These are phyloP conservation scores for Hemileccinum impolitum DNA, from an alignment of 768 basidiomycete genomes.

Conservation along the genomic window DNA sequence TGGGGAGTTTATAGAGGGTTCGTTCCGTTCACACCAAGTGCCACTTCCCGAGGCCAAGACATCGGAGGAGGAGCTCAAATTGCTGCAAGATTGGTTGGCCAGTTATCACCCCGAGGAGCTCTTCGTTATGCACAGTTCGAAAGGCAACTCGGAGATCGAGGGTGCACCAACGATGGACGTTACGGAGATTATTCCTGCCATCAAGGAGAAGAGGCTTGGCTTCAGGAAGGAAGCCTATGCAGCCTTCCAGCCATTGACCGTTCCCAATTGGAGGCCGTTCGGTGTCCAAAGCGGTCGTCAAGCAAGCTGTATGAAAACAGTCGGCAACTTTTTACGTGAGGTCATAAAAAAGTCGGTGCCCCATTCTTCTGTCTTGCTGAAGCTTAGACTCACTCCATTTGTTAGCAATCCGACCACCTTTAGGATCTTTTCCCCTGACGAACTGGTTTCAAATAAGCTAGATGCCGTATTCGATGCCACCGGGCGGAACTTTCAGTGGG, in stretches of 20 bases:
- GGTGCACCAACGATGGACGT: conserved; percentile 55
- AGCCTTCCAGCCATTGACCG: conserved; percentile 54
- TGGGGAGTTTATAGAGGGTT: conserved; percentile 76
- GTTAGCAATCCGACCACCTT: conserved; percentile 69
- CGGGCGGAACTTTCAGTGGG: conserved; percentile 85
- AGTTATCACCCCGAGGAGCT: conserved; percentile 70
- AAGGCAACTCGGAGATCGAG: conserved; percentile 27
- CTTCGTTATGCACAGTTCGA: conserved; percentile 38
- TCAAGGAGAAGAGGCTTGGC: conserved; percentile 61
- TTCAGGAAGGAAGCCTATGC: conserved; percentile 66
- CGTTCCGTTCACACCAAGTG: conserved; percentile 86
- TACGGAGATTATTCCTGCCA: conserved; percentile 55
- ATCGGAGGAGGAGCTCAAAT: conserved; percentile 54
- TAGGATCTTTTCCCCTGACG: conserved; percentile 90
- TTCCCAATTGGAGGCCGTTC: conserved; percentile 63
- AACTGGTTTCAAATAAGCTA: conserved; percentile 84
- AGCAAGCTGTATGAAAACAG: conserved; percentile 74
- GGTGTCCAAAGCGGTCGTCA: conserved; percentile 52
- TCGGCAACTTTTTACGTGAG: conserved; percentile 54
- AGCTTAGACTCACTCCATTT: background rate
- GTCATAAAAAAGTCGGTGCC: conserved; percentile 51
- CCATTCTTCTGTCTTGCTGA: background rate
- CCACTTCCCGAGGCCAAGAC: conserved; percentile 74
- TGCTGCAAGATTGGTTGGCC: conserved; percentile 69
- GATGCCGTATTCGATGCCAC: conserved; percentile 71